phyloP scores from a whole-genome alignment of 805 yeast species.

The Pichia kluyveri region DNA sequence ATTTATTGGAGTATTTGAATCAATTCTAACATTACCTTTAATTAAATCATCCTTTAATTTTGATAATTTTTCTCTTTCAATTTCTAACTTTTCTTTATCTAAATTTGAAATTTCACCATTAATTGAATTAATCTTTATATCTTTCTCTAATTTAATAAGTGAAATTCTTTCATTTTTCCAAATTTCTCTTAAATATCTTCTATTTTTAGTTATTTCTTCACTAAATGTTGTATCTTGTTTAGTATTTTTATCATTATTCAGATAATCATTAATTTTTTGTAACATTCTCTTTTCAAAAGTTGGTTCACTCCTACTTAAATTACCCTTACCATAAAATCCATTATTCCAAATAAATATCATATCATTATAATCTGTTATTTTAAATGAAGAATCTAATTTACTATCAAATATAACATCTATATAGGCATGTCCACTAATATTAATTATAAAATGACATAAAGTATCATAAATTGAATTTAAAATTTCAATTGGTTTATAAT shows the following conservation, averaged over 20 bases:
- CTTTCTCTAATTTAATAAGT: slow-evolving; percentile 40
- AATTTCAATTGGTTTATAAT: slow-evolving; percentile 4
- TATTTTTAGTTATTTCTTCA: slow-evolving; percentile 68
- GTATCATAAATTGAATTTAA: slow-evolving; percentile 4
- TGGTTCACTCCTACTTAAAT: slow-evolving; percentile 83
- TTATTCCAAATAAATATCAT: slow-evolving; percentile 62
- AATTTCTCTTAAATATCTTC: slow-evolving; percentile 63
- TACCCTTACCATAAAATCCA: slow-evolving; percentile 94
- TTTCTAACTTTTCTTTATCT: slow-evolving; percentile 21
- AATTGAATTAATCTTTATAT: slow-evolving; percentile 18
- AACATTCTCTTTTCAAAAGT: slow-evolving; percentile 71
- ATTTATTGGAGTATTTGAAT: slow-evolving; percentile 1
- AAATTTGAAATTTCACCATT: slow-evolving; percentile 7
- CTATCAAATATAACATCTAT: slow-evolving; percentile 2
- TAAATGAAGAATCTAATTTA: slow-evolving; percentile 21
- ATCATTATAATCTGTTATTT: slow-evolving; percentile 33
- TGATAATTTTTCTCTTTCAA: slow-evolving; percentile 24
- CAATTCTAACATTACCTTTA: slow-evolving; percentile 8
- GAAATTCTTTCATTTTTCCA: slow-evolving; percentile 64
- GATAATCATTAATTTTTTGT: slow-evolving; percentile 32
- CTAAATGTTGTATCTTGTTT: slow-evolving; percentile 30
- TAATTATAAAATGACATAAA: not conserved
- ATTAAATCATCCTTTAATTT: slow-evolving; percentile 13
- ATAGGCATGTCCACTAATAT: not conserved
- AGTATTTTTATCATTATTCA: not conserved